These are phyloP conservation scores for Apiospora arundinis DNA, from an alignment of 2,329 filamentous ascomycete species.

Conservation along the genomic window DNA sequence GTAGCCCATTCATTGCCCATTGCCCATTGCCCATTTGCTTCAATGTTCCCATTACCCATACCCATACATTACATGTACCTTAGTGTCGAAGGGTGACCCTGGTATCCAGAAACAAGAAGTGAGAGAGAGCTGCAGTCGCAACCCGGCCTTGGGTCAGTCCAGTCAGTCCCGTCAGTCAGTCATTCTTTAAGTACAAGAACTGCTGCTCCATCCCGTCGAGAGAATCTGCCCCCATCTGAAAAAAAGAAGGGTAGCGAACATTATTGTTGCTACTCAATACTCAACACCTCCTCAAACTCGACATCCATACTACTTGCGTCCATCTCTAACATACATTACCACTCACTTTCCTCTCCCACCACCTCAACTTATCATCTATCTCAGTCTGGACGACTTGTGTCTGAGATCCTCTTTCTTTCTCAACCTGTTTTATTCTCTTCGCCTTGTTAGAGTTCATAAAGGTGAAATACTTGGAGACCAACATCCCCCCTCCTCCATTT, in stretches of 20 bases:
- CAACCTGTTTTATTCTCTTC: conserved; percentile 10
- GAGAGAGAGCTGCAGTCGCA: neutral
- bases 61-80: conserved; percentile 1
- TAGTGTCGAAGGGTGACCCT: conserved; percentile 14
- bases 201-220: conserved; percentile 9
- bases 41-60: neutral
- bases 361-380: neutral
- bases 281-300: neutral
- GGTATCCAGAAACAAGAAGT: conserved; percentile 11
- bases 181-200: conserved; percentile 12
- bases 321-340: neutral
- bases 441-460: conserved; percentile 13
- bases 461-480: conserved; percentile 19
- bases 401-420: conserved; percentile 17
- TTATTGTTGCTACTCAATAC: conserved; percentile 12
- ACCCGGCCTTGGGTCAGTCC: neutral
- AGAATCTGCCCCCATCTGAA: conserved; percentile 19
- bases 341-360: neutral
- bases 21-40: too few species aligned
- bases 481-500: conserved; percentile 5
- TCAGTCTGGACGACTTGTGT: conserved; percentile 13
- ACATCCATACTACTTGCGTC: conserved; percentile 1
- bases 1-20: neutral
- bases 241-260: conserved; percentile 18
- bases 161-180: neutral